Evolutionary conservation across 2,329 filamentous ascomycete genomes (phyloP), one percentile per base, ranked within the genome.

Genomic region (Phialocephala sp.): DNA sequence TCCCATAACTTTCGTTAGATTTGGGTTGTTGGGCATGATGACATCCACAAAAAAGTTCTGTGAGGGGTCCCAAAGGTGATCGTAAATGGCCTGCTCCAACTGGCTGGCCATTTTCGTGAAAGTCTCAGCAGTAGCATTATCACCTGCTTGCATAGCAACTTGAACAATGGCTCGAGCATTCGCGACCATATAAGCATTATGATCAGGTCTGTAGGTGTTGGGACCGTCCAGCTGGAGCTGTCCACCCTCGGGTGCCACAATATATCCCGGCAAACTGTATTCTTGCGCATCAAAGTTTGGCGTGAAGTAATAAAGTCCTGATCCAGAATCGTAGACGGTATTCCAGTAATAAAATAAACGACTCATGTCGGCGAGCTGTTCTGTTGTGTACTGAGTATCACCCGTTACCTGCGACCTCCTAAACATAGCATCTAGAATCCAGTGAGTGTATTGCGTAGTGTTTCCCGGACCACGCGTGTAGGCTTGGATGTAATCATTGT

Each of bases 271-370:
- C 11, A 80, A 69, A n/a, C 75, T 77, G 37, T 77, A 74, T 69
- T 82, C 80, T 43, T 81, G 79, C 20, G 80, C 79, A 63, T 82
- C 80, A 73, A 76, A 79, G 2, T 81, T 76, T 1, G 80, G 80
- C 32, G 77, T 76, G 50, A 78, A 77, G 69, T 79, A 80, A 66
- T 81, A 82, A 5, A 82, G 71, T 0, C 79, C 79, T 18, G 75
- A 76, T 0, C 66, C 65, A 8, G 70, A 68, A 66, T 81, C 75
- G 45, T 75, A 77, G 27, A 75, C 76, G 22, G 68, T 70, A 66
- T 81, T 76, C 80, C 80, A 82, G 24, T 76, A 68, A 60, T 77
- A 70, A 72, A 77, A 82, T 43, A 78, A 72, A 18, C 74, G 73
- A 45, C 79, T 70, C 73, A 82, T 76, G 62, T 81, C 79, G 41